These are phyloP conservation scores for Beauveria bassiana DNA, from an alignment of 2,329 filamentous ascomycete genomes.

Conservation along the genomic window DNA sequence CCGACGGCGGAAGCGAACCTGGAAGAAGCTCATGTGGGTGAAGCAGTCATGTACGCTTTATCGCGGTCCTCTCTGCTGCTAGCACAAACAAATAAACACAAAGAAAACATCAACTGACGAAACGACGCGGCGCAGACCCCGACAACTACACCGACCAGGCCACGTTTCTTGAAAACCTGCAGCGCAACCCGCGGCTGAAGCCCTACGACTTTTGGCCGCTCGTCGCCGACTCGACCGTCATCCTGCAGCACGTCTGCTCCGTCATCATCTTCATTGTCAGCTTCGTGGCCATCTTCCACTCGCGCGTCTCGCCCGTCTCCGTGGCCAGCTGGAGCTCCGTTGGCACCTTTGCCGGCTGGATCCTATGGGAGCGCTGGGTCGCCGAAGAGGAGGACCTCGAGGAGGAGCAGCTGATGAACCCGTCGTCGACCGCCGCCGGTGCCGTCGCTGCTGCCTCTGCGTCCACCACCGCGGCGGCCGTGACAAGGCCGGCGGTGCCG, in stretches of 20 bases:
- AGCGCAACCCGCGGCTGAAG: conserved; percentile 85
- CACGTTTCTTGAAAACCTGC: conserved; percentile 91
- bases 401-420: conserved; percentile 25
- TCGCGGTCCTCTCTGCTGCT: background rate
- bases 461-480: background rate
- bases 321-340: conserved; percentile 80
- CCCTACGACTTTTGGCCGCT: conserved; percentile 98
- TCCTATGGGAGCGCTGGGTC: conserved; percentile 87
- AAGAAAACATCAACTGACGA: background rate
- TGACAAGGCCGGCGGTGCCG: background rate
- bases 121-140: conserved; percentile 52
- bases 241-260: conserved; percentile 93
- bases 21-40: conserved; percentile 97
- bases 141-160: conserved; percentile 98
- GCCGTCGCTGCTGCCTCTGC: conserved; percentile 20
- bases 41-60: conserved; percentile 74
- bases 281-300: conserved; percentile 83
- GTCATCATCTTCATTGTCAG: conserved; percentile 92
- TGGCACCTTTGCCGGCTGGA: conserved; percentile 79
- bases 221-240: conserved; percentile 89
- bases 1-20: conserved; percentile 62
- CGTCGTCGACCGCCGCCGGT: conserved; percentile 24
- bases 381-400: conserved; percentile 55
- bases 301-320: conserved; percentile 81
- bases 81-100: background rate